Evolutionary conservation across 129 eudicot species (phyloP).

Genomic region (carrot (Daucus carota)): DH1_v3.0 NC_030383.2:55277501-55278000

Average conservation of each 20-base stretch:
- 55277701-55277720: not conserved
- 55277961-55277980: not conserved
- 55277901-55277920: not conserved
- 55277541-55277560: too few species aligned
- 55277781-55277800: not conserved
- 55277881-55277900: not conserved
- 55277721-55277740: not conserved
- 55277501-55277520: too few species aligned
- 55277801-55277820: not conserved
- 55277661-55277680: not conserved
- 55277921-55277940: not conserved
- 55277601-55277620: not conserved
- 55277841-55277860: not conserved
- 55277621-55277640: not conserved
- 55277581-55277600: not conserved
- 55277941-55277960: not conserved
- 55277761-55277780: not conserved
- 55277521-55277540: too few species aligned
- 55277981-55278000: not conserved
- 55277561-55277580: too few species aligned
- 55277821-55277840: not conserved
- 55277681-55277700: not conserved
- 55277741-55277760: not conserved
- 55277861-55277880: not conserved
- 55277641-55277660: not conserved